Percentiles rank a stretch among this genome's conserved stretches.
phyloP scores from a whole-genome alignment of 1,284 basidiomycete genomes.

The Microbotryum scabiosae region DNA sequence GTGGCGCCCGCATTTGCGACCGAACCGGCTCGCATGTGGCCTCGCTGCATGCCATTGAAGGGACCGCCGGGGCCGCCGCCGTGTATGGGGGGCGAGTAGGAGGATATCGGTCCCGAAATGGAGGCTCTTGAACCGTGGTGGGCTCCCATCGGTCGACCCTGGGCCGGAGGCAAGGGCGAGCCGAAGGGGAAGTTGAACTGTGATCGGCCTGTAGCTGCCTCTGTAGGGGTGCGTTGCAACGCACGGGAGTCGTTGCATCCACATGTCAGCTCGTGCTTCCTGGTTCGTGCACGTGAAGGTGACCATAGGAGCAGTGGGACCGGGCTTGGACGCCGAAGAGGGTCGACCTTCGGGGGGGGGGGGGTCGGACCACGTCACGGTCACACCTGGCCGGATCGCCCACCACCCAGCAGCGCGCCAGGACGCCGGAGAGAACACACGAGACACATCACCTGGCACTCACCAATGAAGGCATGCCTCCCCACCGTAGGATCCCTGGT shows the following conservation, averaged over 20 bases:
- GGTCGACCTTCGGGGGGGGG: background rate
- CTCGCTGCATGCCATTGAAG: too few relatives aligned
- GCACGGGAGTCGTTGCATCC: too few relatives aligned
- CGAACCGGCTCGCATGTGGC: too few relatives aligned
- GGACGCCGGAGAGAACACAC: background rate
- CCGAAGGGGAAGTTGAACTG: slow-evolving; percentile 39
- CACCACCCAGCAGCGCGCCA: background rate
- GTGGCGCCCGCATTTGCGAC: too few relatives aligned
- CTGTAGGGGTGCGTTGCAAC: slow-evolving; percentile 9
- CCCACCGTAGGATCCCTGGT: slow-evolving; percentile 7
- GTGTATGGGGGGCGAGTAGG: slow-evolving; percentile 23
- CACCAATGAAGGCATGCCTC: slow-evolving; percentile 13
- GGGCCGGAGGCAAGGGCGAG: slow-evolving; percentile 13
- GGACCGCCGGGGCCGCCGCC: background rate
- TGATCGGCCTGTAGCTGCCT: slow-evolving; percentile 39
- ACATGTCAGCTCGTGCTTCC: background rate
- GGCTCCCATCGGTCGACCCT: slow-evolving; percentile 20
- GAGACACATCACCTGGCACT: background rate
- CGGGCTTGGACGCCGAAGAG: background rate
- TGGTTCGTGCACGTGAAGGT: too few relatives aligned
- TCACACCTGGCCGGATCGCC: background rate
- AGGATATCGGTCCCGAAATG: slow-evolving; percentile 36
- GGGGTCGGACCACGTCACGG: background rate
- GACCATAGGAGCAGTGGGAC: background rate
- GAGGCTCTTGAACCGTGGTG: slow-evolving; percentile 34